Evolutionary conservation across 768 basidiomycete species (phyloP).

Genomic region (Leccinum variicolor): DNA sequence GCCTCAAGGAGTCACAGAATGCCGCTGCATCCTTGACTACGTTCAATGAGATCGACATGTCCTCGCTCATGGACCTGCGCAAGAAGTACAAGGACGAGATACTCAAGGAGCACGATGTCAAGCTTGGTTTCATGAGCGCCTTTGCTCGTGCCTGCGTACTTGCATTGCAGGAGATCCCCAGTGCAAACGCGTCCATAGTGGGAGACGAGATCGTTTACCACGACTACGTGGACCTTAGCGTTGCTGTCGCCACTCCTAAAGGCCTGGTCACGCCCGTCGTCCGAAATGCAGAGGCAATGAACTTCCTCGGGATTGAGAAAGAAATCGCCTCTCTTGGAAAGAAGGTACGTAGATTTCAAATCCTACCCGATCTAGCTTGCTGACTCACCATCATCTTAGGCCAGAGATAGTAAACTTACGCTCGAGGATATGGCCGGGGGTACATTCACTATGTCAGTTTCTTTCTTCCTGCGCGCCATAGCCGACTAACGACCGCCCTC

Average conservation of each 20-base stretch:
- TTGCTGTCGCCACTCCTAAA: slow-evolving; percentile 97
- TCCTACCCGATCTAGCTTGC: slow-evolving; percentile 1
- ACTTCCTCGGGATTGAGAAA: slow-evolving; percentile 87
- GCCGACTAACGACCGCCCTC: neutral
- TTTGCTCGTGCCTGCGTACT: slow-evolving; percentile 86
- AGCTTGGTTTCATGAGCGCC: slow-evolving; percentile 97
- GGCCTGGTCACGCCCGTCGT: slow-evolving; percentile 96
- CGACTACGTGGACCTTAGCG: slow-evolving; percentile 90
- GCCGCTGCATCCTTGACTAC: slow-evolving; percentile 95
- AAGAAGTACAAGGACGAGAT: slow-evolving; percentile 90
- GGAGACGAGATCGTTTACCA: slow-evolving; percentile 91
- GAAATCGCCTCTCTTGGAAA: slow-evolving; percentile 89
- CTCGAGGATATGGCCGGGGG: slow-evolving; percentile 98
- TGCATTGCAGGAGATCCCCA: slow-evolving; percentile 88
- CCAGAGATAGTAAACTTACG: slow-evolving; percentile 88
- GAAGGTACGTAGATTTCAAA: slow-evolving; percentile 51
- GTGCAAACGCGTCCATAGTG: slow-evolving; percentile 92
- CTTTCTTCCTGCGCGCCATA: neutral
- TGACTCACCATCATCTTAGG: slow-evolving; percentile 39
- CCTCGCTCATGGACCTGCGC: slow-evolving; percentile 88
- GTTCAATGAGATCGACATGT: slow-evolving; percentile 99
- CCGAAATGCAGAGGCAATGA: slow-evolving; percentile 83
- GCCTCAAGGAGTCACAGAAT: slow-evolving; percentile 97
- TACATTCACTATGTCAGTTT: slow-evolving; percentile 91
- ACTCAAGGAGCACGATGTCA: slow-evolving; percentile 89